phyloP scores from a whole-genome alignment of 78 protist species.

The Andalucia godoyi region DNA sequence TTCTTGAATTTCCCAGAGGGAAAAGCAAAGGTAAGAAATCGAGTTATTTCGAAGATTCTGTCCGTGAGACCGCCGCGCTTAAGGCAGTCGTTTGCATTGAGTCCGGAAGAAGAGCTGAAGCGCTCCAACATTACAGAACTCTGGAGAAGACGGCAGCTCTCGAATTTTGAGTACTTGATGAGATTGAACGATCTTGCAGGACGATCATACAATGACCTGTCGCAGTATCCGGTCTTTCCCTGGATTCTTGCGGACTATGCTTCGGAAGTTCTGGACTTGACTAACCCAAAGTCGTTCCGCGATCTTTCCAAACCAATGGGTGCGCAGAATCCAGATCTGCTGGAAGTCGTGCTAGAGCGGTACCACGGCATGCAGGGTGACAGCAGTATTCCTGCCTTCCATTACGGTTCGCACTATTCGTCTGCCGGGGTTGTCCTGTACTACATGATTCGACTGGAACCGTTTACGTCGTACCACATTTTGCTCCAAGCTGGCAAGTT shows the following conservation, averaged over 20 bases:
- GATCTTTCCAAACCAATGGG: constrained; percentile 93
- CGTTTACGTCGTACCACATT: constrained; percentile 63
- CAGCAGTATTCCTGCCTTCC: constrained; percentile 50
- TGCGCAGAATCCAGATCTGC: constrained; percentile 33
- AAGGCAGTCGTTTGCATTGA: background rate
- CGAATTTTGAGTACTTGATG: constrained; percentile 71
- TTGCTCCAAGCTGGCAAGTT: constrained; percentile 81
- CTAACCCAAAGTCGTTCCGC: constrained; percentile 52
- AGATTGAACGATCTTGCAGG: constrained; percentile 60
- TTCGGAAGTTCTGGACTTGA: constrained; percentile 50
- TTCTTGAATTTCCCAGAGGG: constrained; percentile 40
- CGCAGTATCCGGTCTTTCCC: constrained; percentile 79
- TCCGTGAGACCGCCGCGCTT: background rate
- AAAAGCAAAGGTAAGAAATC: background rate
- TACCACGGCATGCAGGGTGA: constrained; percentile 36
- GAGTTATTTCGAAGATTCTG: background rate
- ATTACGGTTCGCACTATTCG: constrained; percentile 88
- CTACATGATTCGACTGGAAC: constrained; percentile 87
- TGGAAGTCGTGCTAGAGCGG: constrained; percentile 34
- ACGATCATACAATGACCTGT: constrained; percentile 65
- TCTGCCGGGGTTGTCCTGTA: constrained; percentile 52
- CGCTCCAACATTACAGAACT: background rate
- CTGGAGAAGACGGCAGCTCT: constrained; percentile 1
- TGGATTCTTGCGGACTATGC: constrained; percentile 67
- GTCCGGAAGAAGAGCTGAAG: background rate